A percentile compares a stretch with the other conserved stretches of the same genome.
Conservation (phyloP, 108 stramenopile genomes). For the Schizochytrium sp. region DNA sequence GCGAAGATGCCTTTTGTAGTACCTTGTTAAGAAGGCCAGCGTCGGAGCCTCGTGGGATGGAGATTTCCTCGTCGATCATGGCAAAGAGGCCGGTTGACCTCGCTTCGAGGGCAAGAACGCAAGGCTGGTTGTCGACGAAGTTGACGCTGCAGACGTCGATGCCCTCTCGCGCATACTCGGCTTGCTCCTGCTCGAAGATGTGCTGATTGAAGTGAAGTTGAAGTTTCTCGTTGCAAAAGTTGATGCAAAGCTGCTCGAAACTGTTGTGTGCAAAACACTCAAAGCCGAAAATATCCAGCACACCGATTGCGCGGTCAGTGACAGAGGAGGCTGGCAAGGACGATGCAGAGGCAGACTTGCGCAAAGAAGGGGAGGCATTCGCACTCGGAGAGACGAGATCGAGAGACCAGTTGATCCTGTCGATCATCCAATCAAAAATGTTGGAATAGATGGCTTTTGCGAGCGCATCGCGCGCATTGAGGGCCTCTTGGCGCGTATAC, state of each 20-base stretch:
- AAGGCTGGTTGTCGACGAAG: conserved; percentile 75
- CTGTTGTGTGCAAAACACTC: conserved; percentile 42
- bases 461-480: conserved; percentile 81
- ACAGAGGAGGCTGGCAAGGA: not conserved
- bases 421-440: conserved; percentile 79
- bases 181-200: conserved; percentile 56
- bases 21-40: not conserved
- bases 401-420: conserved; percentile 72
- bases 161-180: conserved; percentile 53
- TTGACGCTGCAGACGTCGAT: conserved; percentile 50
- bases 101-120: conserved; percentile 78
- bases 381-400: conserved; percentile 25
- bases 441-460: conserved; percentile 87
- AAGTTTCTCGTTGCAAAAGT: conserved; percentile 56
- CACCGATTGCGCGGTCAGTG: conserved; percentile 24
- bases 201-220: conserved; percentile 61
- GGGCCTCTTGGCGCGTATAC: conserved; percentile 64
- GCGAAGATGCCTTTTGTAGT: not conserved
- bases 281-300: conserved; percentile 49
- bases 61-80: conserved; percentile 75
- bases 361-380: not conserved
- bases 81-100: conserved; percentile 62
- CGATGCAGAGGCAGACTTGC: not conserved
- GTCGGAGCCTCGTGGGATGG: conserved; percentile 37
- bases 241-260: conserved; percentile 56